Evolutionary conservation across 1,284 basidiomycete genomes (phyloP), one percentile per base, ranked within the genome.

Genomic region (Erythrobasidium hasegawianum): DNA sequence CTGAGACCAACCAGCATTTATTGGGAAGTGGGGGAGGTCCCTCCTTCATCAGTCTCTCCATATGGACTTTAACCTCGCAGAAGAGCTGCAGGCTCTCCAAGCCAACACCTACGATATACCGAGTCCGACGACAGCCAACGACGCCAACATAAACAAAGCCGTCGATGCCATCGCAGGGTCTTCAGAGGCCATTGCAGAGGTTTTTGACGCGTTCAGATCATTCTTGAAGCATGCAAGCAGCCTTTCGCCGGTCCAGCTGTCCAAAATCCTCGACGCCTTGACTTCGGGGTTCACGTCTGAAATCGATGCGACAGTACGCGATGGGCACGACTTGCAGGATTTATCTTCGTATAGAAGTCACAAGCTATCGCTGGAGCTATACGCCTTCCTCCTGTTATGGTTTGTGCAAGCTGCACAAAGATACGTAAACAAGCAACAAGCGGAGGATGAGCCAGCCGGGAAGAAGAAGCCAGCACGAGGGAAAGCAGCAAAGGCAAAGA

Each of bases 301-400:
- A 75, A 80, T 88, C 54, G 88, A 91, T 11, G 80, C 82, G 11
- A 84, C 87, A 2, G 75, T 82, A 39, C 81, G 81, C 58, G 86
- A 89, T 38, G 86, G 87, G 27, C 70, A 74, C 13, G 62, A 65
- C 43, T 56, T 65, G 22, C 33, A 20, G 29, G 76, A 77, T 66
- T 80, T 85, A 38, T 85, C 86, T 20, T 82, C 83, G 0, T 85
- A 87, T 67, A 79, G 84, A 71, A 76, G 81, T 0, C 90, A 92
- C 78, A 87, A 87, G 75, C 74, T 76, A 0, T 84, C 89, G 0
- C 80, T 96, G 56, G 93, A 96, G 76, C 86, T 88, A 81, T 95
- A 90, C 76, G 87, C 87, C 2, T 96, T 95, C 75, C 79, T 95
- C 20, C 77, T 95, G 8, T 82, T 86, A 70, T 95, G 90, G 90